Conservation (phyloP, 2,329 filamentous ascomycete species). For the Alternaria triticimaculans region DNA sequence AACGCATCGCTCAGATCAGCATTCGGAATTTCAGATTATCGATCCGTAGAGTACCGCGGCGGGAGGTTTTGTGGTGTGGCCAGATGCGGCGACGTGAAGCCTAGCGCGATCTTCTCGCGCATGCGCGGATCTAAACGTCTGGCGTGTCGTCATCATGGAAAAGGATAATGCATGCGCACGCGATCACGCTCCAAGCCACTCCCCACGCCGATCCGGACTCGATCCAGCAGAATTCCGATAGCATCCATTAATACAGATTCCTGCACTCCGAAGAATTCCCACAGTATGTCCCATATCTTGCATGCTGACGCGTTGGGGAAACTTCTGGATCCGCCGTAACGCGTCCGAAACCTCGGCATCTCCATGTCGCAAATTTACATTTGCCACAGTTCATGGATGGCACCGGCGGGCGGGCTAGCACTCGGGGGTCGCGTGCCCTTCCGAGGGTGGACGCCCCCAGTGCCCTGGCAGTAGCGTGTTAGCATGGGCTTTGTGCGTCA, state of each 20-base stretch:
- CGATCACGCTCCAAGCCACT: background rate
- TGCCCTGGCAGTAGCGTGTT: conserved; percentile 34
- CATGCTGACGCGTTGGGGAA: background rate
- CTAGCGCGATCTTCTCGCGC: background rate
- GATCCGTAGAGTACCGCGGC: background rate
- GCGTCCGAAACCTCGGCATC: conserved; percentile 27
- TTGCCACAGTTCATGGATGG: conserved; percentile 23
- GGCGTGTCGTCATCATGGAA: conserved; percentile 6
- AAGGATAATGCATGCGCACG: background rate
- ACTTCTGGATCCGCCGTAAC: conserved; percentile 15
- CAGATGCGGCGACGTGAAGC: background rate
- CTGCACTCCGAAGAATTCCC: background rate
- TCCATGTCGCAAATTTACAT: background rate
- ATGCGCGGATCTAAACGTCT: background rate
- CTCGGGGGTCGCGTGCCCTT: conserved; percentile 31
- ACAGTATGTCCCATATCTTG: background rate
- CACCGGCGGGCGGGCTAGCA: conserved; percentile 19
- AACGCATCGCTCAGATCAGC: too few relatives aligned
- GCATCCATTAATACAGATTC: background rate
- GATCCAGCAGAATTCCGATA: background rate
- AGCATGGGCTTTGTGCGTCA: conserved; percentile 32
- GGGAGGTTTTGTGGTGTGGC: background rate
- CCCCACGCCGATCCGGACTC: background rate
- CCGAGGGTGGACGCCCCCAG: conserved; percentile 11
- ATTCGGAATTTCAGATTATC: background rate